Percentiles rank a stretch among this genome's conserved stretches.
phyloP scores from a whole-genome alignment of 164 flowering plant genomes.

The Platanus orientalis region DNA sequence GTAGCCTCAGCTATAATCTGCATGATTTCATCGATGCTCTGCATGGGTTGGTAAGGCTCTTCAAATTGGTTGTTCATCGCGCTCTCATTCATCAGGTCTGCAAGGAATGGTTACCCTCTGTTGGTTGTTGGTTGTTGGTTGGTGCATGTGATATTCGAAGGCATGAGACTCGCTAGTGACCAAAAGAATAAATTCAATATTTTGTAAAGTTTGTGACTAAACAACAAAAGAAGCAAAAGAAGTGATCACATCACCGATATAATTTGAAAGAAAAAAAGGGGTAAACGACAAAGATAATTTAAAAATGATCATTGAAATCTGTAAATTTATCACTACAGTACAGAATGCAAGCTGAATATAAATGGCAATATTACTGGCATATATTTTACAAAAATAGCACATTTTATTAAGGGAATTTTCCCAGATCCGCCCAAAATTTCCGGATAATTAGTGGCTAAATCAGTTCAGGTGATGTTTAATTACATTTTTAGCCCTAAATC shows the following conservation, averaged over 20 bases:
- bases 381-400: no score
- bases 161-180: neutral
- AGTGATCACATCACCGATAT: neutral
- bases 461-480: no score
- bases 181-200: neutral
- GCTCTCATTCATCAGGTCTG: slow-evolving; percentile 63
- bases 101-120: slow-evolving; percentile 71
- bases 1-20: slow-evolving; percentile 80
- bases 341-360: no score
- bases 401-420: no score
- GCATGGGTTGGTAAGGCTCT: slow-evolving; percentile 78
- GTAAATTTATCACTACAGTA: no score
- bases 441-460: no score
- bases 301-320: neutral
- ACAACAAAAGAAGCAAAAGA: neutral
- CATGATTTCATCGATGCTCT: slow-evolving; percentile 72
- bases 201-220: neutral
- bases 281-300: neutral
- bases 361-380: no score
- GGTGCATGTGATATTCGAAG: neutral
- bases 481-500: no score
- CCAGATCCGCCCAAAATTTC: no score
- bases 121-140: no score
- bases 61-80: slow-evolving; percentile 49
- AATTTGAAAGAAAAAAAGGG: neutral